These are phyloP conservation scores for Backusella australiensis DNA, from an alignment of 192 early-diverging fungal species.

Conservation along the genomic window DNA sequence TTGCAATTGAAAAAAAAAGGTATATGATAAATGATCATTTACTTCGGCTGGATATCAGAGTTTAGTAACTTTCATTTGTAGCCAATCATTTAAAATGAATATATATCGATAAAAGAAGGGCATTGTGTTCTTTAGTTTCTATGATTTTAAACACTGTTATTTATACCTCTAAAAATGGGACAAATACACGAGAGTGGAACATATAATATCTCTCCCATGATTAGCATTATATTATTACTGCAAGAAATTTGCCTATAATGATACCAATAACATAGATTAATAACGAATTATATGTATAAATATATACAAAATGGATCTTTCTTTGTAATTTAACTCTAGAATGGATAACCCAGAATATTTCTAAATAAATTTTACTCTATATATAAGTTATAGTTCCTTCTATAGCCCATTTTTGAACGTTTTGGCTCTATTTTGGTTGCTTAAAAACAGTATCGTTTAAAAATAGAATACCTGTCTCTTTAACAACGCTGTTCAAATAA, in stretches of 20 bases:
- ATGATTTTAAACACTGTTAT: background rate
- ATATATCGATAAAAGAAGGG: background rate
- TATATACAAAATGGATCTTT: background rate
- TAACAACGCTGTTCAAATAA: background rate
- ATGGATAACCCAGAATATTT: background rate
- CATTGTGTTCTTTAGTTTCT: background rate
- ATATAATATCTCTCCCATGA: background rate
- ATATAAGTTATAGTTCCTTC: background rate
- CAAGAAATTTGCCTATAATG: background rate
- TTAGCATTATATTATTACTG: background rate
- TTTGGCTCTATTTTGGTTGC: background rate
- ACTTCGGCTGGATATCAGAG: background rate
- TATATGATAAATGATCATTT: background rate
- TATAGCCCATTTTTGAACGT: background rate
- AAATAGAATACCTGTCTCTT: background rate
- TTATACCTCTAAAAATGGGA: slow-evolving; percentile 3
- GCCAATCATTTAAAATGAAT: background rate
- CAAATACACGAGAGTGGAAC: background rate
- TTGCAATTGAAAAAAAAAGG: background rate
- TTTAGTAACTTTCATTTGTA: background rate
- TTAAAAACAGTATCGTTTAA: background rate
- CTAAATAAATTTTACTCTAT: background rate
- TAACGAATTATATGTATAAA: background rate
- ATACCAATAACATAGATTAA: background rate
- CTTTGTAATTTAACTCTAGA: background rate